A percentile compares a stretch with the other conserved stretches of the same genome.
phyloP scores from a whole-genome alignment of 805 yeast genomes.

The Lipomyces yamanashiensis region DNA sequence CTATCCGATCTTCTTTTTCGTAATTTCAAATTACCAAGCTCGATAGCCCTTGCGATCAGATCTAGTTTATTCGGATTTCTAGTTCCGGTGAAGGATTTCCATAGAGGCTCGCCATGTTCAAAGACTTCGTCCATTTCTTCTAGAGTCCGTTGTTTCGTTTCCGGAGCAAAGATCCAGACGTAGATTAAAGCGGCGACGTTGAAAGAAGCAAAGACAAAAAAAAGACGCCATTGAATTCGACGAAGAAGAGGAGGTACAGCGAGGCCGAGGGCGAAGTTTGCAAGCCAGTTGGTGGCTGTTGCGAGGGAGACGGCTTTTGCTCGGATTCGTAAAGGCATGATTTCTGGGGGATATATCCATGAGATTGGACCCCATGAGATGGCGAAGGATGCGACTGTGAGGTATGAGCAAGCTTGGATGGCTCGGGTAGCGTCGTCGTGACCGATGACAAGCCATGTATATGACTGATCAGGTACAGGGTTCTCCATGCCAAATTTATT shows the following conservation, averaged over 20 bases:
- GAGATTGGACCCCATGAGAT: slow-evolving; percentile 61
- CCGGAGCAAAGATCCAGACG: slow-evolving; percentile 74
- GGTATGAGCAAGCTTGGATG: slow-evolving; percentile 56
- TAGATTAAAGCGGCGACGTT: slow-evolving; percentile 45
- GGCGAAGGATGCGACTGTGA: slow-evolving; percentile 64
- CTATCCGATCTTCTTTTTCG: slow-evolving; percentile 13
- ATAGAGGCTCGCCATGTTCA: slow-evolving; percentile 48
- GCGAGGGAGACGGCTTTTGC: slow-evolving; percentile 66
- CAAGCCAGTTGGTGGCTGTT: slow-evolving; percentile 69
- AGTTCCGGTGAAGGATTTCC: slow-evolving; percentile 28
- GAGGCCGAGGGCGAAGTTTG: slow-evolving; percentile 69
- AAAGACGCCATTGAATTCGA: slow-evolving; percentile 61
- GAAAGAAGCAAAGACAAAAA: slow-evolving; percentile 68
- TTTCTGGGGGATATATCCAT: slow-evolving; percentile 70
- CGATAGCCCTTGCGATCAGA: slow-evolving; percentile 28
- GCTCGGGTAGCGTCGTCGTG: slow-evolving; percentile 56
- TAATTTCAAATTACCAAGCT: slow-evolving; percentile 23
- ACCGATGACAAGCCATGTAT: slow-evolving; percentile 51
- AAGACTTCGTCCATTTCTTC: slow-evolving; percentile 63
- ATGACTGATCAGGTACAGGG: slow-evolving; percentile 54
- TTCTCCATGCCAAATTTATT: slow-evolving; percentile 48
- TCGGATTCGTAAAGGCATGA: slow-evolving; percentile 62
- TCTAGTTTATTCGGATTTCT: slow-evolving; percentile 11
- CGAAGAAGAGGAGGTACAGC: slow-evolving; percentile 62
- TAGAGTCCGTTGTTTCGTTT: slow-evolving; percentile 82